Base-by-base conservation (phyloP, 2,329 filamentous ascomycete genomes). In the Scopulariopsis brevicaulis region DNA sequence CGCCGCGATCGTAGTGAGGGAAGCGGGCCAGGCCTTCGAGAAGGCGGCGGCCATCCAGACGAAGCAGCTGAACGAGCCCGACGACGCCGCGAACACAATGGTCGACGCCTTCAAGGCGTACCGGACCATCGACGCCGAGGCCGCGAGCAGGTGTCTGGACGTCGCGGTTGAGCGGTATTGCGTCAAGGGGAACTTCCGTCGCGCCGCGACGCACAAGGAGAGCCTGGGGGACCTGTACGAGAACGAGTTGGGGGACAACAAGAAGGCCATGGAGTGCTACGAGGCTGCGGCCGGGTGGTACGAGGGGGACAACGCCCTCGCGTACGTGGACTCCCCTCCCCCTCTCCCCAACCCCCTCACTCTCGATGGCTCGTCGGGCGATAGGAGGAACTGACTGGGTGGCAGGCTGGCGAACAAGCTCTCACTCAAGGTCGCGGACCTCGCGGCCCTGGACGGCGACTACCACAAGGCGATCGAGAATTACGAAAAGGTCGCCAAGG, bases 61-160 rank as follows among this genome's bases (percentile, higher is more conserved):
- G 55, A 80, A 85, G 63, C 86, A 92, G 65, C 81, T 97, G 55
- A 95, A 91, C 69, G 92, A 97, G 68, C 89, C 88, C 50, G 90
- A 96, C 69, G 94, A 97, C 69, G 90, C 91, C 54, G 92, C 93
- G 62, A 95, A 96, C 73, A 87, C 87, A 54, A 77, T 91, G 61
- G 83, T 87, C 66, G 92, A 97, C 71, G 94, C 94, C 56, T 97
- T 92, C 81, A 96, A 97, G 77, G 87, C 90, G 60, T 97, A 96
- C 76, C 83, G 87, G 66, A 95, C 91, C 73, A 85, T 88, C 57
- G 85, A 89, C 66, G 91, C 91, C 22, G 80, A 90, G 68, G 87
- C 93, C 66, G 93, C 92, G 18, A 89, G 87, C 51, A 79, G 89
- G 61, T 91, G 89, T 67, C 77, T 96, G 58, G 83, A 90, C 63